Conservation (phyloP, 1,139 yeast species). For the Pichia sorboxylosa region DNA sequence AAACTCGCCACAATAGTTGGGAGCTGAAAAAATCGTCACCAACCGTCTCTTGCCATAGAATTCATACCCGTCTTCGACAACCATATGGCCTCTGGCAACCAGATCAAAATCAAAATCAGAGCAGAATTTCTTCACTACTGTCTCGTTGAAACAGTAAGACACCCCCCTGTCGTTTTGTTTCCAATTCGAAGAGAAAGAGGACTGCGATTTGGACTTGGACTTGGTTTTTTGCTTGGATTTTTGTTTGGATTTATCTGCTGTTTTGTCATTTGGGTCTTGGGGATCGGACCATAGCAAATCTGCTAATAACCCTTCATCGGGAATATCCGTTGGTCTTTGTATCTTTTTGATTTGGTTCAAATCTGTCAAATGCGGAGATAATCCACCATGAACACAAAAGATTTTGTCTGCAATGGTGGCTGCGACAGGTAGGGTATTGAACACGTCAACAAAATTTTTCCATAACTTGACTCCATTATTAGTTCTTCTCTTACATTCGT, state of each 20-base stretch:
- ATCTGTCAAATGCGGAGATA: constrained; percentile 61
- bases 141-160: constrained; percentile 66
- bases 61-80: constrained; percentile 87
- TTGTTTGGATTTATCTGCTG: not conserved
- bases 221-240: not conserved
- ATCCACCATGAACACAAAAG: constrained; percentile 84
- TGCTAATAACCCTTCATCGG: constrained; percentile 70
- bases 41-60: constrained; percentile 66
- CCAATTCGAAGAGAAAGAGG: constrained; percentile 37
- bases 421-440: constrained; percentile 77
- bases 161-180: constrained; percentile 81
- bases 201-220: constrained; percentile 1
- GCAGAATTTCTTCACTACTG: constrained; percentile 63
- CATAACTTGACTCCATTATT: constrained; percentile 44
- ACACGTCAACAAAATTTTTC: constrained; percentile 71
- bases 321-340: constrained; percentile 77
- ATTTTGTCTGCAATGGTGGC: constrained; percentile 78
- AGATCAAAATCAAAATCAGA: constrained; percentile 63
- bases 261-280: constrained; percentile 10
- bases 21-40: constrained; percentile 80
- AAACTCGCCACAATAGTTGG: constrained; percentile 86
- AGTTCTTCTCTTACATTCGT: constrained; percentile 73
- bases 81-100: constrained; percentile 84
- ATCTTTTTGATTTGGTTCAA: constrained; percentile 60
- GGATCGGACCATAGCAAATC: constrained; percentile 89